Evolutionary conservation across 164 flowering plant genomes (phyloP), one percentile per base, ranked within the genome.

Genomic region (Magnolia sinica): DNA sequence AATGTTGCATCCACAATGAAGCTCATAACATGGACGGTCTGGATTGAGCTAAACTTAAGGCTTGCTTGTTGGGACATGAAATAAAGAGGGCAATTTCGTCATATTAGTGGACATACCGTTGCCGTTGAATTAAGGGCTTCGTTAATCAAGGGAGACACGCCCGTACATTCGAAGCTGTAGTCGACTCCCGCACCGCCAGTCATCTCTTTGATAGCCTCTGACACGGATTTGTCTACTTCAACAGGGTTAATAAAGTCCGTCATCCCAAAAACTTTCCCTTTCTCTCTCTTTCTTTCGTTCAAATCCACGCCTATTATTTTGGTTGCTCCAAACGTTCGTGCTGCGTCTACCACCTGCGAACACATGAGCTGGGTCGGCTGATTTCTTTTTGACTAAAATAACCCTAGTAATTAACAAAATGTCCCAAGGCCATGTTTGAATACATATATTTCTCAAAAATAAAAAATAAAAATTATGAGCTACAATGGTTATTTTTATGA

Each of bases 161-260:
- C 91, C 0, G 88, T 83, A 82, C 91, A 88, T 77, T 89, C 90
- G 20, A 87, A 82, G 78, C 83, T 71, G 71, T 77, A 89, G 63
- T 88, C 89, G n/a, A 87, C 92, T 1, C 90, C 91, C n/a, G 74
- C 11, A 58, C 89, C 90, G 7, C 67, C 84, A 0, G 90, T 89
- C 73, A 86, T 64, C 31, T 85, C 89, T 68, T 77, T 82, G 27
- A 89, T 70, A 58, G 72, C 64, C 19, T 83, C 82, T 0, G 87
- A 79, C 58, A 85, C 66, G 0, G 88, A 23, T 66, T 86, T 85
- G 7, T 79, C 73, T 11, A 66, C 31, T 0, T 68, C 67, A 8
- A 3, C 59, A 0, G 89, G 87, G 70, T 89, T 86, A 65, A 88
- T 81, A 76, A 88, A 89, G 52, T 87, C 81, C 1, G 88, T 89